Evolutionary conservation across 345 rosid species (phyloP).

Genomic region (Hypericum perforatum): DNA sequence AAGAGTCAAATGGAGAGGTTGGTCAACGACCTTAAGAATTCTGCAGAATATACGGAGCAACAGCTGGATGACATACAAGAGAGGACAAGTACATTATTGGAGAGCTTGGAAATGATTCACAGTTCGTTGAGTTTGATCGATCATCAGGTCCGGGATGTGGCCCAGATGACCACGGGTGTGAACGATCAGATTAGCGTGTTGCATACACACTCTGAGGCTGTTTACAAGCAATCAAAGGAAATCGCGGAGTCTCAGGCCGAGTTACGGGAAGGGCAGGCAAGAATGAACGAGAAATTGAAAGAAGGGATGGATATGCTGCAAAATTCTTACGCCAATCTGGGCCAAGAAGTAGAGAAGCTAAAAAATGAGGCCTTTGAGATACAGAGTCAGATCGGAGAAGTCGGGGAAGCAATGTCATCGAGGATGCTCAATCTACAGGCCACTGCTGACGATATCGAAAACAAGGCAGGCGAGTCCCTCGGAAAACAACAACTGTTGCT

Average conservation of each 20-base stretch:
- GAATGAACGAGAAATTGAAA: slow-evolving; percentile 45
- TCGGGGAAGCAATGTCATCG: slow-evolving; percentile 38
- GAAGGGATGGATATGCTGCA: slow-evolving; percentile 51
- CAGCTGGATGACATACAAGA: slow-evolving; percentile 38
- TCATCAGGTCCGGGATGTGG: slow-evolving; percentile 37
- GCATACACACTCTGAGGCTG: slow-evolving; percentile 35
- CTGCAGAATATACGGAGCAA: slow-evolving; percentile 51
- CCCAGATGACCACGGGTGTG: slow-evolving; percentile 35
- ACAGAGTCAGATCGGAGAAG: slow-evolving; percentile 43
- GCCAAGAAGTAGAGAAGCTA: slow-evolving; percentile 38
- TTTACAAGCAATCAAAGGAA: slow-evolving; percentile 43
- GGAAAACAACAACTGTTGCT: slow-evolving; percentile 63
- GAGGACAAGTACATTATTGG: slow-evolving; percentile 35
- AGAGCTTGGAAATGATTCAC: slow-evolving; percentile 41
- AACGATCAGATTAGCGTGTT: slow-evolving; percentile 35
- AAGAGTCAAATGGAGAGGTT: slow-evolving; percentile 65
- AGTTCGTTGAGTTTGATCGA: slow-evolving; percentile 47
- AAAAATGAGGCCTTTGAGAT: slow-evolving; percentile 44
- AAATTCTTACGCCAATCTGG: slow-evolving; percentile 38
- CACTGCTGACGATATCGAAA: slow-evolving; percentile 54
- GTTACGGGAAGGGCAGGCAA: slow-evolving; percentile 44
- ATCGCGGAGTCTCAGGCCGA: slow-evolving; percentile 53
- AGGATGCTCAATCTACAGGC: slow-evolving; percentile 48
- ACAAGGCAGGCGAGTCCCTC: slow-evolving; percentile 42
- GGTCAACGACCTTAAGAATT: slow-evolving; percentile 53